phyloP scores from a whole-genome alignment of 805 yeast species.

The Ogataea polymorpha region DNA sequence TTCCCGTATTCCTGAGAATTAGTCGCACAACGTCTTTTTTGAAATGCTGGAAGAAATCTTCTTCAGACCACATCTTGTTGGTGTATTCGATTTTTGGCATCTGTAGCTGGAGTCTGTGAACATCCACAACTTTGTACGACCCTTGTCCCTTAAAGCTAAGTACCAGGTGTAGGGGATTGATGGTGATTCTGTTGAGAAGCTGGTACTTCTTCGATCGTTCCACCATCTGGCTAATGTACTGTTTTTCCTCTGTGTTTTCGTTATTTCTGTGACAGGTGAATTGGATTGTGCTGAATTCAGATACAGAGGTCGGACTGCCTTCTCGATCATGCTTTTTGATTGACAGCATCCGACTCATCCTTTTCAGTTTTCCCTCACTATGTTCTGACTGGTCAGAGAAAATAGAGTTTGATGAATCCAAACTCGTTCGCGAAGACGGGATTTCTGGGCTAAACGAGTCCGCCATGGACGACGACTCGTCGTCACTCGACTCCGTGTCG shows the following conservation, averaged over 20 bases:
- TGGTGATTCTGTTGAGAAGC: conserved; percentile 35
- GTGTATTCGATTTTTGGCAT: conserved; percentile 60
- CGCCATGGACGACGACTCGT: conserved; percentile 5
- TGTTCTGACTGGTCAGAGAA: neutral
- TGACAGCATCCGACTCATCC: conserved; percentile 11
- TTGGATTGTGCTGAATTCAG: conserved; percentile 6
- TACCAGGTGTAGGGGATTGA: conserved; percentile 37
- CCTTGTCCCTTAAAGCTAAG: conserved; percentile 81
- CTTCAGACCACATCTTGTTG: conserved; percentile 67
- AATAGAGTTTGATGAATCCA: conserved; percentile 6
- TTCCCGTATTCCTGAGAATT: conserved; percentile 65
- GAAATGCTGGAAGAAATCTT: conserved; percentile 62
- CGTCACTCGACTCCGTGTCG: conserved; percentile 7
- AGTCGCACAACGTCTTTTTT: conserved; percentile 58
- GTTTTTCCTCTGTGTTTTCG: conserved; percentile 20
- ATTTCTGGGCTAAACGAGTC: conserved; percentile 3
- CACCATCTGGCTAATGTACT: conserved; percentile 41
- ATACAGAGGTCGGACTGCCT: neutral
- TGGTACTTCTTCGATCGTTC: conserved; percentile 41
- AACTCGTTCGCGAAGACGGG: conserved; percentile 11
- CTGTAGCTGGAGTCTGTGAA: conserved; percentile 63
- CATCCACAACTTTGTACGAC: conserved; percentile 64
- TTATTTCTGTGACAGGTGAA: conserved; percentile 3
- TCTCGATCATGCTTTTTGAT: neutral
- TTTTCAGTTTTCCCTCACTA: conserved; percentile 7